Conservation (phyloP, 495 filamentous ascomycete genomes). For the Umbilicaria muhlenbergii region DNA sequence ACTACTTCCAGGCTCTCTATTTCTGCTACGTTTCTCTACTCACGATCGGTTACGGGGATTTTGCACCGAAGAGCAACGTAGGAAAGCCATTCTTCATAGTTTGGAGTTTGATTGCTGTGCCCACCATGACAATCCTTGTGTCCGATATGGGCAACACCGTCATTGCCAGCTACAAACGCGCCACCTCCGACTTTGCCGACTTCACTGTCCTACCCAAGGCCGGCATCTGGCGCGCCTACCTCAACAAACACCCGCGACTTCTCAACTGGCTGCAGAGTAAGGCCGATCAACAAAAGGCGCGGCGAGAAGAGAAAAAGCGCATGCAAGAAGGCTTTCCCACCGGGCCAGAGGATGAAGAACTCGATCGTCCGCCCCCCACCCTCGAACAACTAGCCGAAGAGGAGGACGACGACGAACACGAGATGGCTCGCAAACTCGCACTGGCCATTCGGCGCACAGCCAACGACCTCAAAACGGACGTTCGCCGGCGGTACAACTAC, state of each 20-base stretch:
- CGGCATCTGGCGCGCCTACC: constrained; percentile 27
- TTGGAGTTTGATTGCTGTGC: constrained; percentile 55
- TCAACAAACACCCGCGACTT: constrained; percentile 28
- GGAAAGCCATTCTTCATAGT: constrained; percentile 79
- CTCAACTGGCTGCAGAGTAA: constrained; percentile 21
- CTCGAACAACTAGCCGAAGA: constrained; percentile 30
- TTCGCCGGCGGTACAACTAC: constrained; percentile 35
- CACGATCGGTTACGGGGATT: constrained; percentile 85
- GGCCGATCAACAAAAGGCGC: constrained; percentile 12
- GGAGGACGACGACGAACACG: constrained; percentile 18
- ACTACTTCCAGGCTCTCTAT: constrained; percentile 67
- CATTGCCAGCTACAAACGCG: constrained; percentile 38
- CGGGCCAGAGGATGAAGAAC: constrained; percentile 15
- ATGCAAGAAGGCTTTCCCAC: constrained; percentile 32
- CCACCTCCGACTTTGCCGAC: constrained; percentile 35
- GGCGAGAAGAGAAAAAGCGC: constrained; percentile 23
- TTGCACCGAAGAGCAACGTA: constrained; percentile 53
- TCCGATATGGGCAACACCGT: constrained; percentile 49
- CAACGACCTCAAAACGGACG: constrained; percentile 25
- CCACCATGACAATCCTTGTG: constrained; percentile 53
- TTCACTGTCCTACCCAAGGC: constrained; percentile 41
- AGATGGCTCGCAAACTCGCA: constrained; percentile 35
- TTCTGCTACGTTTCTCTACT: constrained; percentile 69
- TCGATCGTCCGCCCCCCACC: constrained; percentile 15
- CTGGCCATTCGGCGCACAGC: constrained; percentile 35